A percentile compares a stretch with the other conserved stretches of the same genome.
These are phyloP conservation scores for Candida gorgasii DNA, from an alignment of 805 yeast species.

Conservation along the genomic window DNA sequence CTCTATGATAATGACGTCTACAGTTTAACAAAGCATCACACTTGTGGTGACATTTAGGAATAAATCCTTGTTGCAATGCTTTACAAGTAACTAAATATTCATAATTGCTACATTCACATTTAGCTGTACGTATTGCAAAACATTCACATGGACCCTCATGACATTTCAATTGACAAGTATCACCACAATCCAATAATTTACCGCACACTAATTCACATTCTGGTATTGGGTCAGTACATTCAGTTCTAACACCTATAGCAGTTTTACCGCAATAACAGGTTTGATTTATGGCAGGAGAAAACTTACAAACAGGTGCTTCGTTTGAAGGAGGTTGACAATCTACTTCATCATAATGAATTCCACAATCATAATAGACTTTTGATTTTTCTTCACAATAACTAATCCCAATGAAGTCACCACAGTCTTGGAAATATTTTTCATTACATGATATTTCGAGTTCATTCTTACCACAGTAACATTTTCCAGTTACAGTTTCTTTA, in stretches of 20 bases:
- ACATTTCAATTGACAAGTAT: slow-evolving; percentile 64
- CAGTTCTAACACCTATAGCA: slow-evolving; percentile 41
- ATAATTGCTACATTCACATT: slow-evolving; percentile 64
- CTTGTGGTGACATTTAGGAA: slow-evolving; percentile 65
- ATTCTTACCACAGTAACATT: slow-evolving; percentile 78
- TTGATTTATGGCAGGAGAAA: slow-evolving; percentile 57
- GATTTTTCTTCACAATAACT: slow-evolving; percentile 36
- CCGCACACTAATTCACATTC: slow-evolving; percentile 69
- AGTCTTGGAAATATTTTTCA: slow-evolving; percentile 39
- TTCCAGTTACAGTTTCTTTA: slow-evolving; percentile 43
- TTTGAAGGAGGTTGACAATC: slow-evolving; percentile 53
- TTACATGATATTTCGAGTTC: slow-evolving; percentile 44
- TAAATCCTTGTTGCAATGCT: slow-evolving; percentile 49
- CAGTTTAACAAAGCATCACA: slow-evolving; percentile 78
- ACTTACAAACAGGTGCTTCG: slow-evolving; percentile 49
- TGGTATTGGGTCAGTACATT: slow-evolving; percentile 79
- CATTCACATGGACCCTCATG: slow-evolving; percentile 81
- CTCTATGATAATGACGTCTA: slow-evolving; percentile 74
- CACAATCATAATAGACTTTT: slow-evolving; percentile 63
- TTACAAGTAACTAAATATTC: slow-evolving; percentile 64
- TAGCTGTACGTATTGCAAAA: slow-evolving; percentile 46
- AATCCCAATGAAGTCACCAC: slow-evolving; percentile 33
- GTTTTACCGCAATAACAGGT: slow-evolving; percentile 83
- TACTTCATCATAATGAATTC: slow-evolving; percentile 50
- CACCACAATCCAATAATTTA: slow-evolving; percentile 71